Conservation (phyloP, 2,329 filamentous ascomycete species). For the Alternaria dauci region DNA sequence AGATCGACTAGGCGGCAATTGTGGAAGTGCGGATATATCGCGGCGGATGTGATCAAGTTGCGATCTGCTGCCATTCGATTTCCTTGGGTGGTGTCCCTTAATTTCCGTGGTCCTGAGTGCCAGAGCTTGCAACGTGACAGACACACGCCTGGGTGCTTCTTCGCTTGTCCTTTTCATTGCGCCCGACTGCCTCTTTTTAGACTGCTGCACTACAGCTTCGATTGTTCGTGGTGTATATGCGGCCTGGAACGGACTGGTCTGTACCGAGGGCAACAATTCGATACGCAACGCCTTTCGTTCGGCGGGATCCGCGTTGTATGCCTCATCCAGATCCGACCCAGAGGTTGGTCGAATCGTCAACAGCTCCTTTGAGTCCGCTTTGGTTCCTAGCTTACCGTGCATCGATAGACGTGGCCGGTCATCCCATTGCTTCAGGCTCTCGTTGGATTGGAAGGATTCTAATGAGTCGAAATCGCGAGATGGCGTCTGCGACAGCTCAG, state of each 20-base stretch:
- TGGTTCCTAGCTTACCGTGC: constrained; percentile 13
- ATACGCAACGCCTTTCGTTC: constrained; percentile 14
- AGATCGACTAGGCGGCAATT: constrained; percentile 39
- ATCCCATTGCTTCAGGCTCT: constrained; percentile 32
- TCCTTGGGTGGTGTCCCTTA: constrained; percentile 20
- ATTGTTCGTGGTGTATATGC: constrained; percentile 25
- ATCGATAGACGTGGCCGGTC: constrained; percentile 17
- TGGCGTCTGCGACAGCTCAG: constrained; percentile 39
- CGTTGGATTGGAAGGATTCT: constrained; percentile 36
- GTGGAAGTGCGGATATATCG: constrained; percentile 43
- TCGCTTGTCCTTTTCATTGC: constrained; percentile 34
- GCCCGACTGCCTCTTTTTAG: constrained; percentile 22
- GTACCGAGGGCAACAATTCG: constrained; percentile 21
- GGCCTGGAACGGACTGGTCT: constrained; percentile 27
- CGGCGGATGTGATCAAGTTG: constrained; percentile 41
- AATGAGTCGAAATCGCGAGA: constrained; percentile 38
- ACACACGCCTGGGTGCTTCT: constrained; percentile 36
- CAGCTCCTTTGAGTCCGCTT: constrained; percentile 17
- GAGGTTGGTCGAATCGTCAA: constrained; percentile 24
- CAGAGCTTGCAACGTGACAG: constrained; percentile 32
- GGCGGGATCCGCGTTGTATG: constrained; percentile 8
- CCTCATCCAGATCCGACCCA: constrained; percentile 17
- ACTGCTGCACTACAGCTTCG: constrained; percentile 18
- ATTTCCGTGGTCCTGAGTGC: constrained; percentile 27
- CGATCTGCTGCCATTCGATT: constrained; percentile 24